Base-by-base conservation (phyloP, 148 eudicot genomes). In the Bassia scoparia region DNA sequence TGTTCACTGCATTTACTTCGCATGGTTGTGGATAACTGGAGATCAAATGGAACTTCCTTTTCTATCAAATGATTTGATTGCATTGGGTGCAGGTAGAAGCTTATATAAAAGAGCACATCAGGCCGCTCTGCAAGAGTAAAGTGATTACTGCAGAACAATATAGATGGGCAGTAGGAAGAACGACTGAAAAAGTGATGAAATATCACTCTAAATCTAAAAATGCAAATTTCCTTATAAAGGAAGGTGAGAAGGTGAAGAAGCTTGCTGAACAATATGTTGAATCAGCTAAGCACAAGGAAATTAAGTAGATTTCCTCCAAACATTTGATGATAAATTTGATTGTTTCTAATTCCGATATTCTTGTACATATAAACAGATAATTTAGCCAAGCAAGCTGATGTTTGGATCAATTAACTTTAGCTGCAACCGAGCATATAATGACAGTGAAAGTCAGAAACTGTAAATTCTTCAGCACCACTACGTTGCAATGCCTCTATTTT, bases 111-210 rank as follows among this genome's bases (percentile, higher is more conserved):
- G 98, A 95, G 89, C 98, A 95, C 84, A 82, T 95, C 80, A 82
- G 97, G 76, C 97, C 98, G 61, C 77, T 95, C 17, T 91, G 97
- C 92, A 95, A 91, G 86, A 94, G 98, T 52, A 88, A 91, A 33
- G 90, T 94, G 75, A 89, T 91, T 69, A 85, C 92, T 18, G 97
- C 84, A 11, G 91, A 91, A 26, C 96, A 95, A 35, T 91, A 91
- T 77, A 74, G 93, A 75, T 89, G 91, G 91, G 90, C 96, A 4
- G 96, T 89, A 27, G 86, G 83, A 30, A 89, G 87, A 77, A 88
- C 97, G 27, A 86, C 96, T 20, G 93, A 89, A 55, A 94, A 94
- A 78, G 95, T 91, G 55, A 87, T 88, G 98, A 94, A 87, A 58
- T 85, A 83, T 74, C 97, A 94, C 69, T 72, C 86, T 12, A 91